Percentiles rank a stretch among this genome's conserved stretches.
These are phyloP conservation scores for Fusarium siculi DNA, from an alignment of 2,329 filamentous ascomycete genomes.

Conservation along the genomic window DNA sequence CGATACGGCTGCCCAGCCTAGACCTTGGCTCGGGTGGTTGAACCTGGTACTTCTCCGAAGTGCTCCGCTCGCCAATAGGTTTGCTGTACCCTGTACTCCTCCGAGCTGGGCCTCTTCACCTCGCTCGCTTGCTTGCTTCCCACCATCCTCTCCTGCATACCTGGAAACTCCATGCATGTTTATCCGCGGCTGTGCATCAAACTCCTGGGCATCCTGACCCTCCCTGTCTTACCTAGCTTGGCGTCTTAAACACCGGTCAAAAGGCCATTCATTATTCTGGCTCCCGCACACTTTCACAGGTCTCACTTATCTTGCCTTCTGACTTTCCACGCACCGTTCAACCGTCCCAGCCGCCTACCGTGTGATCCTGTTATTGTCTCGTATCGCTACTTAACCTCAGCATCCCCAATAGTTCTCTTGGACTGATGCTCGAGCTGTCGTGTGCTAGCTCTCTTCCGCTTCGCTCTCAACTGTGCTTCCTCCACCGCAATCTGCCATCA, in stretches of 20 bases:
- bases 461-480: conserved; percentile 27
- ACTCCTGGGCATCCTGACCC: conserved; percentile 40
- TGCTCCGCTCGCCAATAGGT: conserved; percentile 13
- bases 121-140: conserved; percentile 28
- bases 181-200: conserved; percentile 44
- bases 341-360: conserved; percentile 26
- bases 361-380: conserved; percentile 27
- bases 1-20: conserved; percentile 38
- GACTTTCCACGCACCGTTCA: conserved; percentile 22
- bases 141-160: conserved; percentile 40
- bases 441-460: conserved; percentile 33
- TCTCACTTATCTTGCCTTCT: conserved; percentile 36
- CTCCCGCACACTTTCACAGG: conserved; percentile 21
- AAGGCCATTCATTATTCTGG: conserved; percentile 35
- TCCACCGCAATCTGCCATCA: conserved; percentile 37
- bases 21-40: conserved; percentile 31
- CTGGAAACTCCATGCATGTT: conserved; percentile 39
- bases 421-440: conserved; percentile 41
- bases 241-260: conserved; percentile 22
- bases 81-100: conserved; percentile 30
- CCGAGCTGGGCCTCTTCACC: conserved; percentile 19
- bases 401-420: conserved; percentile 21
- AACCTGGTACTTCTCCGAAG: conserved; percentile 38
- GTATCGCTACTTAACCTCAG: conserved; percentile 24
- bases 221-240: conserved; percentile 42